These are phyloP conservation scores for Lactifluus rugatus DNA, from an alignment of 768 basidiomycete genomes.

Conservation along the genomic window DNA sequence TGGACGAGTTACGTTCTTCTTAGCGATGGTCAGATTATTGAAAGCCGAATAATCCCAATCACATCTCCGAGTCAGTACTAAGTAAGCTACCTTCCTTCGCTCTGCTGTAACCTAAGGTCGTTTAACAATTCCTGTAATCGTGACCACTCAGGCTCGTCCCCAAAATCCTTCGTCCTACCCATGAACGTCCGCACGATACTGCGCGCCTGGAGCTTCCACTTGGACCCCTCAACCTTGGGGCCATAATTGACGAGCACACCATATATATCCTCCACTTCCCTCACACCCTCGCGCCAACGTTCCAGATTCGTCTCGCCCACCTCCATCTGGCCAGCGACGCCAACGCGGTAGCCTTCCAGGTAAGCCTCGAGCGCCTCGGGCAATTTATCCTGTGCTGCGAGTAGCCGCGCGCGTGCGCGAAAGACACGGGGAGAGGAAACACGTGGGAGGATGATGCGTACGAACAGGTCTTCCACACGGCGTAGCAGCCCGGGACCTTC, in stretches of 20 bases:
- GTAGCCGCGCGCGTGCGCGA: slow-evolving; percentile 72
- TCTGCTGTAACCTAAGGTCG: slow-evolving; percentile 53
- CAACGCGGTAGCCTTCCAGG: slow-evolving; percentile 74
- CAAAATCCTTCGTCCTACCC: slow-evolving; percentile 76
- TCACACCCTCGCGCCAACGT: slow-evolving; percentile 66
- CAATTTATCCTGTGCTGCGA: slow-evolving; percentile 64
- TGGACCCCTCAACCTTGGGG: slow-evolving; percentile 45
- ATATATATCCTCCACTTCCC: slow-evolving; percentile 76
- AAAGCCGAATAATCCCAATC: no score
- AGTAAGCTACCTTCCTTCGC: slow-evolving; percentile 16
- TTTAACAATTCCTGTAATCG: slow-evolving; percentile 55
- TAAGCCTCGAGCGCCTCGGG: slow-evolving; percentile 73
- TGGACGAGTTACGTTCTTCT: background rate
- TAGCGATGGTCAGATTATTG: no score
- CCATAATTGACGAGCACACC: slow-evolving; percentile 80
- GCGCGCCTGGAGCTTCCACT: slow-evolving; percentile 81
- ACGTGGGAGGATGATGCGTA: slow-evolving; percentile 70
- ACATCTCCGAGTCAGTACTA: no score
- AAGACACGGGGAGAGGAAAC: slow-evolving; percentile 73
- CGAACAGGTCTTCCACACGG: slow-evolving; percentile 65
- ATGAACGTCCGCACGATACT: slow-evolving; percentile 85
- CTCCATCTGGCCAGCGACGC: slow-evolving; percentile 50
- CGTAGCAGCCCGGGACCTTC: slow-evolving; percentile 58
- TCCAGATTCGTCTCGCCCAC: slow-evolving; percentile 56
- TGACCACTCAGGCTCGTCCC: slow-evolving; percentile 81